Percentiles rank a stretch among this genome's conserved stretches.
phyloP scores from a whole-genome alignment of 192 early-diverging fungal species.

The Ambispora gerdemannii region DNA sequence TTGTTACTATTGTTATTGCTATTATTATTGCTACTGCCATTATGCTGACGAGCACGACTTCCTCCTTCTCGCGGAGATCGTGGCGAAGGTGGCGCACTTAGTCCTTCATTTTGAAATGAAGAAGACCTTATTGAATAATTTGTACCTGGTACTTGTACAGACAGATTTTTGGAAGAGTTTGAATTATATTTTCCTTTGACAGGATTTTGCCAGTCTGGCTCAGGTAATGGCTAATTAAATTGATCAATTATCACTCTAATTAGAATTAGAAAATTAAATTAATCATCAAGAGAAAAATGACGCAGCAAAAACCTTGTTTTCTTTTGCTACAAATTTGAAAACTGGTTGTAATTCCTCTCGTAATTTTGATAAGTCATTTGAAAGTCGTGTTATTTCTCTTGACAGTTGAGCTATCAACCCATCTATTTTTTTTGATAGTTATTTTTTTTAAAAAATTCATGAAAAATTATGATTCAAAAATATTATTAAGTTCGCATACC shows the following conservation, averaged over 20 bases:
- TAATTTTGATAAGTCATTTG: slow-evolving; percentile 40
- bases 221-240: slow-evolving; percentile 23
- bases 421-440: slow-evolving; percentile 27
- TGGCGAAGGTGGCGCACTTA: slow-evolving; percentile 25
- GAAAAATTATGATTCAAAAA: not conserved
- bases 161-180: slow-evolving; percentile 9
- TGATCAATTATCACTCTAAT: not conserved
- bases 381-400: slow-evolving; percentile 42
- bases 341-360: slow-evolving; percentile 42
- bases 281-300: too few species aligned
- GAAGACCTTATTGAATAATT: slow-evolving; percentile 13
- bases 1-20: too few species aligned
- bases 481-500: slow-evolving; percentile 30
- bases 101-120: slow-evolving; percentile 12
- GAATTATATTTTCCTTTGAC: slow-evolving; percentile 1
- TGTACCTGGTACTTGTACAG: slow-evolving; percentile 18
- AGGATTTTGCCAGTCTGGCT: slow-evolving; percentile 7
- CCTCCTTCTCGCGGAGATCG: slow-evolving; percentile 14
- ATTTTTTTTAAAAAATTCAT: slow-evolving; percentile 17
- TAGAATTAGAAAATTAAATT: not conserved
- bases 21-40: too few species aligned
- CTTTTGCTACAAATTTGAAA: slow-evolving; percentile 40
- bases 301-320: slow-evolving; percentile 40
- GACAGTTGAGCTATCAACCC: slow-evolving; percentile 36
- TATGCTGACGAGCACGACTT: slow-evolving; percentile 7